Evolutionary conservation across 148 eudicot species (phyloP), one percentile per base, ranked within the genome.

Genomic region (Hydrangea macrophylla): DNA sequence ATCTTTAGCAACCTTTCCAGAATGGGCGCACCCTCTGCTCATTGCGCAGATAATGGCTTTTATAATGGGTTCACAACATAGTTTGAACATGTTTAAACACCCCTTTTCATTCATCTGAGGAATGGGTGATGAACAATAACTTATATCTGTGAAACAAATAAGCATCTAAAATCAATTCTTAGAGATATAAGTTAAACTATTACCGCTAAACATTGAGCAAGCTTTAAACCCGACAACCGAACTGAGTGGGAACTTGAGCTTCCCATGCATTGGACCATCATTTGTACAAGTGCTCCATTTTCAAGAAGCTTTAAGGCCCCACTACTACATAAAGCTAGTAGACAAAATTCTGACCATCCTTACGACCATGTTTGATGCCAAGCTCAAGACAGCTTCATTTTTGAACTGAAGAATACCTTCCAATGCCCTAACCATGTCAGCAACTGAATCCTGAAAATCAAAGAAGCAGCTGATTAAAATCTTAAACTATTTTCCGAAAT

Each of bases 231-330:
- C 71, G 75, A 79, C 57, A 79, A 66, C 70, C 83, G 84, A 70
- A 81, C 69, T 53, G 82, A 65, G 61, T 69, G 58, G 54, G 84
- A 74, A 60, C 77, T 77, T 57, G 81, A 77, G 59, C 75, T 42
- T 13, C 68, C 77, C 94, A 93, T 84, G 75, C 80, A 84, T 42
- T 80, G 62, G 65, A 81, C 78, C 71, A 83, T 70, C 74, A 77
- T 64, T 66, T 71, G 51, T 36, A 87, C 27, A 50, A 82, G 65
- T 27, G 30, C 80, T 17, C 74, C 83, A 73, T 65, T 75, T 61
- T 85, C 88, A 27, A 90, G 70, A 73, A 90, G 86, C 81, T 80
- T 84, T 63, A 83, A 73, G 8, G 92, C 96, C 68, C 93, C 96
- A 83, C 71, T 73, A 67, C 85, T 82, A 77, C 98, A 93, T 61